phyloP scores from a whole-genome alignment of 1,284 basidiomycete genomes.

The Austroboletus olivaceoglutinosus region DNA sequence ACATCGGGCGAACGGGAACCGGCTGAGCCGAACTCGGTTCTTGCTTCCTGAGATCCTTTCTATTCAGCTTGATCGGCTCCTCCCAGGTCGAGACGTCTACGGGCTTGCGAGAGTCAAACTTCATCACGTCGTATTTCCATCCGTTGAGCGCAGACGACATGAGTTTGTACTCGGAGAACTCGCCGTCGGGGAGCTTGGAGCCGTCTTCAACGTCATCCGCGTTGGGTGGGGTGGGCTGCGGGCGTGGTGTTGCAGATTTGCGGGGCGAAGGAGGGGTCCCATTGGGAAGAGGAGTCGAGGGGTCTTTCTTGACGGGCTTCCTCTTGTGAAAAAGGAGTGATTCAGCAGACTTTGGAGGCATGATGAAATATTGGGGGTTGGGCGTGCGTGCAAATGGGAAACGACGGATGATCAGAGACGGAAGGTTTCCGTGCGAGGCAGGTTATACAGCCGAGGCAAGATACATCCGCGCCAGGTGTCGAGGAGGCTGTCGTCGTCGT shows the following conservation, averaged over 20 bases:
- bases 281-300: constrained; percentile 11
- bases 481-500: constrained; percentile 1
- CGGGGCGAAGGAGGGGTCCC: constrained; percentile 22
- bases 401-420: background rate
- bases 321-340: constrained; percentile 36
- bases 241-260: constrained; percentile 30
- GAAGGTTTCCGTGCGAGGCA: background rate
- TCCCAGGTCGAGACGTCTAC: constrained; percentile 66
- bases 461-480: constrained; percentile 6
- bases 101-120: constrained; percentile 70
- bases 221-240: constrained; percentile 31
- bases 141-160: constrained; percentile 74
- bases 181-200: constrained; percentile 56
- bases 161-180: constrained; percentile 68
- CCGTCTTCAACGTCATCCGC: constrained; percentile 45
- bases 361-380: background rate
- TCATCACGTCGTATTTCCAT: constrained; percentile 85
- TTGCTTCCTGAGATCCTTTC: constrained; percentile 70
- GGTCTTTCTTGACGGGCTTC: constrained; percentile 27
- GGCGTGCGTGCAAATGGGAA: background rate
- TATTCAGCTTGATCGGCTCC: constrained; percentile 77
- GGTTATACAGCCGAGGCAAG: background rate
- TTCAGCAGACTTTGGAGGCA: constrained; percentile 33
- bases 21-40: constrained; percentile 41
- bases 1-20: constrained; percentile 62